Conservation (phyloP, 768 basidiomycete species). For the Lactifluus piperatus region DNA sequence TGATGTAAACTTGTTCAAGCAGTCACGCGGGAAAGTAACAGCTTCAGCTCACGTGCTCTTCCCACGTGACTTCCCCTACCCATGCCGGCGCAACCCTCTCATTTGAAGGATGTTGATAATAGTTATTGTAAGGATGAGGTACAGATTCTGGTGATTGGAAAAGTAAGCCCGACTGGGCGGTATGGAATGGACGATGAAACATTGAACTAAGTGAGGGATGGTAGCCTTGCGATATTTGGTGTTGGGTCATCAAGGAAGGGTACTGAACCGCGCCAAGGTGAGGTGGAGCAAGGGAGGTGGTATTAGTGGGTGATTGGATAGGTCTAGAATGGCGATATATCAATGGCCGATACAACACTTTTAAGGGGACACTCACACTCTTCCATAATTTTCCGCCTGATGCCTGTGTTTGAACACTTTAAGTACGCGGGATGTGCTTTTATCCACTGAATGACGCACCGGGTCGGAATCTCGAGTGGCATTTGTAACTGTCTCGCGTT, state of each 20-base stretch:
- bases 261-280: conserved; percentile 45
- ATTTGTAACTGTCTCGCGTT: conserved; percentile 26
- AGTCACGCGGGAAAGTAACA: conserved; percentile 61
- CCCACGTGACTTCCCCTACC: conserved; percentile 26
- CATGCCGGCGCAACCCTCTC: conserved; percentile 25
- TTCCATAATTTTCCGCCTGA: conserved; percentile 22
- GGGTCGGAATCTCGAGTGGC: conserved; percentile 56
- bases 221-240: conserved; percentile 73
- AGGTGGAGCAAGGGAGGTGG: conserved; percentile 59
- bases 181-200: conserved; percentile 34
- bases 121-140: conserved; percentile 19
- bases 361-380: conserved; percentile 19
- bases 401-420: conserved; percentile 39
- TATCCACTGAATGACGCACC: conserved; percentile 10
- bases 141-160: conserved; percentile 18
- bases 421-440: conserved; percentile 29
- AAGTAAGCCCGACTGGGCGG: conserved; percentile 17
- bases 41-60: conserved; percentile 47
- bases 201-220: conserved; percentile 66
- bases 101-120: conserved; percentile 22
- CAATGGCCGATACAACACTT: neutral
- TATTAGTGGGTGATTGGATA: conserved; percentile 47
- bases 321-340: conserved; percentile 12
- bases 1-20: conserved; percentile 65
- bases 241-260: conserved; percentile 69